Evolutionary conservation across 2,329 filamentous ascomycete species (phyloP).

Genomic region (Xenoacremonium recifei): DNA sequence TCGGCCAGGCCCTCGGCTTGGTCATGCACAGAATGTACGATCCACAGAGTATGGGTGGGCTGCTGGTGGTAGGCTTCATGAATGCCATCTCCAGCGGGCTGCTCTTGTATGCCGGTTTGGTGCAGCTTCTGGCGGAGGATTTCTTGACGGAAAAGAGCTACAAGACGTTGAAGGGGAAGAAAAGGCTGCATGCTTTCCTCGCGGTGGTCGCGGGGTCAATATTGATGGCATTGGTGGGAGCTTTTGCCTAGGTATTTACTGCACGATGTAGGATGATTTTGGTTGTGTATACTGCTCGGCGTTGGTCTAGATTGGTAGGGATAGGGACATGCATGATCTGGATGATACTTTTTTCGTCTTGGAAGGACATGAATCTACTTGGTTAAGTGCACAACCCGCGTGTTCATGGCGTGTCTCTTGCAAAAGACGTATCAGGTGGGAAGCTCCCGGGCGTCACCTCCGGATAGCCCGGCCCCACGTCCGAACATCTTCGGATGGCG

Average conservation of each 20-base stretch:
- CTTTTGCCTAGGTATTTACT: conserved; percentile 58
- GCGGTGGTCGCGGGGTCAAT: conserved; percentile 63
- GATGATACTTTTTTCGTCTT: not conserved
- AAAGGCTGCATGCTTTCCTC: conserved; percentile 60
- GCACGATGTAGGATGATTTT: not conserved
- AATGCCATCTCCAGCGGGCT: conserved; percentile 82
- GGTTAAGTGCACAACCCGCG: too few species aligned
- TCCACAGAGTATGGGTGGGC: conserved; percentile 70
- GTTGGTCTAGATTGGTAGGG: too few species aligned
- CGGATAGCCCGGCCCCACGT: not conserved
- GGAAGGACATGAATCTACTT: too few species aligned
- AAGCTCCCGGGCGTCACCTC: too few species aligned
- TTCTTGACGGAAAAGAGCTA: conserved; percentile 77
- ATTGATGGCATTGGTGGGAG: conserved; percentile 70
- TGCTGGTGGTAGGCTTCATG: conserved; percentile 83
- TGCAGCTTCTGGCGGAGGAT: conserved; percentile 82
- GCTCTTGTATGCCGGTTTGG: conserved; percentile 77
- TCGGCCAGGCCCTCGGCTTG: conserved; percentile 81
- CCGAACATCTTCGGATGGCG: conserved; percentile 1
- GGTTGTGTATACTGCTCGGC: conserved; percentile 21
- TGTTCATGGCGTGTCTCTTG: too few species aligned
- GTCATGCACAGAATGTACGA: conserved; percentile 78
- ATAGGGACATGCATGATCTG: not conserved
- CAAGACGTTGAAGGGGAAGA: conserved; percentile 60
- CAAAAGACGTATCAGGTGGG: too few species aligned